Base-by-base conservation (phyloP, 192 early-diverging fungal genomes). In the Mortierella antarctica region DNA sequence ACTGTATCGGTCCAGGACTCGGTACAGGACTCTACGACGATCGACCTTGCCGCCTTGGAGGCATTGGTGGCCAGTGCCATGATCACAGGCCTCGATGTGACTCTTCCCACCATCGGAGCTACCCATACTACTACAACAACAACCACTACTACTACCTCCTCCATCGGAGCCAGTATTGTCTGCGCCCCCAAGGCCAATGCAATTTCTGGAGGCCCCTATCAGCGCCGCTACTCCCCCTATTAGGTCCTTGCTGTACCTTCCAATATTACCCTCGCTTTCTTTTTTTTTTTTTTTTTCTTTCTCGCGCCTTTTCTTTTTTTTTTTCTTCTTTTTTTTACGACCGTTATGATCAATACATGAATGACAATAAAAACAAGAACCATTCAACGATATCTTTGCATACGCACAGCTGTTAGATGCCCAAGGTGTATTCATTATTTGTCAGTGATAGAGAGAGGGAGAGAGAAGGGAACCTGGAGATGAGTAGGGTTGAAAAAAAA, bases 61-160 rank as follows among this genome's bases (percentile, higher is more conserved):
- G 70, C 51, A 18, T 62, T 67, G 18, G 76, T 48, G 11, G 76
- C 76, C 9, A 52, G 63, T 13, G 66, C 69, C 56, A 57, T 80
- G 11, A 80, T 80, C 45, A 63, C 65, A 11, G 76, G 76, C 42
- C 23, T 63, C 31, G 67, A 65, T 49, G 14, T 57, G 21, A 7
- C 15, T 21, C 44, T 52, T 7, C 12, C 21, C 59, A 17, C 21
- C 39, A 13, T 40, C 31, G 10, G 2, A 39, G 57, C 57, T 10
- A 57, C 57, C 10, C 17, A 21, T 11, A 40, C 31, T 41, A 12
- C 8, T 31, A 15, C 41, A 57, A 8, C 31, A 6, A 40, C 57
- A 15, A 17, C 57, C 21, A 40, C 12, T 57, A 40, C 57, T 57
- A 23, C 54, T 56, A 23, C 54, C 4, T 18, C 20, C 54, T 56